phyloP scores from a whole-genome alignment of 2,329 filamentous ascomycete species.

The Phyllosticta capitalensis region DNA sequence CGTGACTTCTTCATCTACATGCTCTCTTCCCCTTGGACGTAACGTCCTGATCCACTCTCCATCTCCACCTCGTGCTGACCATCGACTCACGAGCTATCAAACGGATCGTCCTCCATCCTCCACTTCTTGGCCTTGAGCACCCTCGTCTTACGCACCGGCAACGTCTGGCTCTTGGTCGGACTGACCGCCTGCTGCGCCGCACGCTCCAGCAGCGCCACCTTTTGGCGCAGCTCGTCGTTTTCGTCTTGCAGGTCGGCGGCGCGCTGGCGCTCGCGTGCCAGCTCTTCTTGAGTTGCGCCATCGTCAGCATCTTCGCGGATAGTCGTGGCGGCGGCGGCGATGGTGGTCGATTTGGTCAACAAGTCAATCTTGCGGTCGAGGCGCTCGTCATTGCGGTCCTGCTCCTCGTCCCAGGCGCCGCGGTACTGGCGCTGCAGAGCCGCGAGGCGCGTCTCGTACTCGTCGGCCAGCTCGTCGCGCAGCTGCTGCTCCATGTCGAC shows the following conservation, averaged over 20 bases:
- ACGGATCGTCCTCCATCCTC: conserved; percentile 16
- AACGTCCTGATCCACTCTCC: neutral
- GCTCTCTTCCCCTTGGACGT: no score
- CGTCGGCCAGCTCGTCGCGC: conserved; percentile 77
- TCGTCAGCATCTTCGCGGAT: conserved; percentile 34
- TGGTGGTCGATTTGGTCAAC: conserved; percentile 39
- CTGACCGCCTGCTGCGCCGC: conserved; percentile 22
- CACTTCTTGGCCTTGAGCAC: conserved; percentile 41
- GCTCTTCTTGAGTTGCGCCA: conserved; percentile 19
- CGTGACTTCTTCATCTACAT: neutral
- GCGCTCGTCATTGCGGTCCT: conserved; percentile 70
- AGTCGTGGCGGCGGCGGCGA: conserved; percentile 18
- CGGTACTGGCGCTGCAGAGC: conserved; percentile 76
- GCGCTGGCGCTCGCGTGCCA: conserved; percentile 14
- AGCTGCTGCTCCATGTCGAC: conserved; percentile 75
- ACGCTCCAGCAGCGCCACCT: conserved; percentile 31
- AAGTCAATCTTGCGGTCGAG: conserved; percentile 81
- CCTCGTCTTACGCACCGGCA: conserved; percentile 30
- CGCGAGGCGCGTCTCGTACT: conserved; percentile 71
- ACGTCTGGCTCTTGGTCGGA: neutral
- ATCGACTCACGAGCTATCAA: conserved; percentile 2
- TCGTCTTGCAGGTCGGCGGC: conserved; percentile 35
- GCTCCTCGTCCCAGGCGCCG: conserved; percentile 63
- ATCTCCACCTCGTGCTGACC: no score
- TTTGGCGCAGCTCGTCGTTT: conserved; percentile 33